Conservation (phyloP, 2,329 filamentous ascomycete genomes). For the Neofusicoccum cordaticola region DNA sequence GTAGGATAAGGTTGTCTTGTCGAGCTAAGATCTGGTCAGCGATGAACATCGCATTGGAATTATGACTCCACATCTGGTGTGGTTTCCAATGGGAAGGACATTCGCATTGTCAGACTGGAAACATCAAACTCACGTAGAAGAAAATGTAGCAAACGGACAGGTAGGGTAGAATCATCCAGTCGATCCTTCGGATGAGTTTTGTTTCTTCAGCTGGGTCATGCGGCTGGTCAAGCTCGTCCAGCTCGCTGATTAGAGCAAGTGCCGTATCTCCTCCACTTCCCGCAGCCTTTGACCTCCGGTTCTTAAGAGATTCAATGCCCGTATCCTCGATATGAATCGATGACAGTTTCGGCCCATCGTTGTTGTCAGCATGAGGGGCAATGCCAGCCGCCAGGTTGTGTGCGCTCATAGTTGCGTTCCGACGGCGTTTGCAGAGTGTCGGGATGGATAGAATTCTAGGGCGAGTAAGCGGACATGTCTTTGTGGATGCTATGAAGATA, state of each 20-base stretch:
- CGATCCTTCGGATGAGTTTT: background rate
- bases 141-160: background rate
- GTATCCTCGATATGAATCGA: background rate
- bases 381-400: background rate
- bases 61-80: too few species aligned
- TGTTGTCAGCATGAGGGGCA: background rate
- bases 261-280: background rate
- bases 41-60: too few species aligned
- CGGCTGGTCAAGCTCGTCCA: background rate
- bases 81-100: too few species aligned
- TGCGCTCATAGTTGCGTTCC: background rate
- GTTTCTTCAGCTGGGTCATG: background rate
- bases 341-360: background rate
- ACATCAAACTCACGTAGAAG: background rate
- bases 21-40: conserved; percentile 36
- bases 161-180: background rate
- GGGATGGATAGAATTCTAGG: too few species aligned
- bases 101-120: too few species aligned
- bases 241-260: background rate
- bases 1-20: conserved; percentile 57
- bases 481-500: too few species aligned
- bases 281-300: background rate
- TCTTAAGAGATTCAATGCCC: background rate
- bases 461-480: too few species aligned
- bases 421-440: too few species aligned